A percentile compares a stretch with the other conserved stretches of the same genome.
These are phyloP conservation scores for Fusarium xyrophilum DNA, from an alignment of 2,329 filamentous ascomycete species.

Conservation along the genomic window DNA sequence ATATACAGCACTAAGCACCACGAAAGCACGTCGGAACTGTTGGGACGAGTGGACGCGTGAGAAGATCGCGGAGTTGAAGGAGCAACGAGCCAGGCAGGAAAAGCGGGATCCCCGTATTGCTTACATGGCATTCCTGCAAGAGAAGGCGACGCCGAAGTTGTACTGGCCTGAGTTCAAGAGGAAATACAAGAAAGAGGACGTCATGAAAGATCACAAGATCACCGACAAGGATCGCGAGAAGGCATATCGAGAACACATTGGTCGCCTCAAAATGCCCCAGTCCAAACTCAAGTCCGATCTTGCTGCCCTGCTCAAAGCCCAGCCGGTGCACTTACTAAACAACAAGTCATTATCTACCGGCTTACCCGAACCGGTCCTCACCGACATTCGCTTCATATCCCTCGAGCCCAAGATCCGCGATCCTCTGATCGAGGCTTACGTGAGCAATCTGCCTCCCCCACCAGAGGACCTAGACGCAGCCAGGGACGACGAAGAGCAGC, in stretches of 20 bases:
- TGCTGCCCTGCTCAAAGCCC: conserved; percentile 66
- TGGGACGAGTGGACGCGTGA: conserved; percentile 86
- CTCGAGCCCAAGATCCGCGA: conserved; percentile 68
- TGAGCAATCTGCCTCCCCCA: conserved; percentile 67
- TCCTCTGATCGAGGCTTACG: conserved; percentile 69
- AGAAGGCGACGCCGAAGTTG: conserved; percentile 84
- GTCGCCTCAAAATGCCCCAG: conserved; percentile 69
- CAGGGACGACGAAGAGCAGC: conserved; percentile 59
- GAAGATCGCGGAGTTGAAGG: conserved; percentile 74
- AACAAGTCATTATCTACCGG: conserved; percentile 61
- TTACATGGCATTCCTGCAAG: conserved; percentile 81
- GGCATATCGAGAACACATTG: conserved; percentile 77
- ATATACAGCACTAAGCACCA: conserved; percentile 84
- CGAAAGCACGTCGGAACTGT: conserved; percentile 79
- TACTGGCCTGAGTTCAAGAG: conserved; percentile 98
- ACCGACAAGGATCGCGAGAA: conserved; percentile 81
- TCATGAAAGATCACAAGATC: conserved; percentile 77
- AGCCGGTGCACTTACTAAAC: conserved; percentile 66
- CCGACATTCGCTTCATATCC: conserved; percentile 74
- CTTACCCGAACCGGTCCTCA: conserved; percentile 68
- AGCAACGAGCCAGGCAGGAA: conserved; percentile 75
- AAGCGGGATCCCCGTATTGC: conserved; percentile 83
- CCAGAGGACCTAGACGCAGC: conserved; percentile 53
- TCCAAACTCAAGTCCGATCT: conserved; percentile 74
- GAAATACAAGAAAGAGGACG: conserved; percentile 81